Base-by-base conservation (phyloP, 345 rosid genomes). In the Turnera subulata region DNA sequence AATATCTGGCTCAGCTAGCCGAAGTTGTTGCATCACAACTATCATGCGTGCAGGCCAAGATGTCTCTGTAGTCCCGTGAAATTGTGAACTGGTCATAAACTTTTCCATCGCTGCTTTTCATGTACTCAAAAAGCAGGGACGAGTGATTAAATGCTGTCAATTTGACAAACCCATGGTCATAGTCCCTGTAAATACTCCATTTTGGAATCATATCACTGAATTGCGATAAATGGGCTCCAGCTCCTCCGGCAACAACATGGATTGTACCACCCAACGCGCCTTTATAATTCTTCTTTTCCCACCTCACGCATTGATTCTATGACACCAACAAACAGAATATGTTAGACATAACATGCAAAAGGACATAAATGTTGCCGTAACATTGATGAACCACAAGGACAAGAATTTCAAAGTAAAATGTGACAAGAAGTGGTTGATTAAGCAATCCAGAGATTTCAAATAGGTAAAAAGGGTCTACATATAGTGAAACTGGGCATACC, bases 181-280 rank as follows among this genome's bases (percentile, higher is more conserved):
- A 77, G 61, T 89, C 97, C 68, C 85, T 74, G 67, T 77, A 77
- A 24, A 92, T 50, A 74, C 97, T 89, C 97, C 98, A 86, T 8
- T 47, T 53, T 5, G 95, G 91, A 0, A 32, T 54, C 18, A 76
- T n/a, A 23, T 59, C 7, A 47, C 89, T 86, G 75, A 73, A 92
- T 4, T 43, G 2, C 2, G 93, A 77, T 39, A 92, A 74, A 59
- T 84, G 93, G 75, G 79, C 63, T 35, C 97, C 98, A 56, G 70
- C 97, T 39, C 97, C 97, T 1, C 95, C 98, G n/a, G 58, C 95
- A 0, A 92, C 98, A 8, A 89, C 84, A 46, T 86, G 95, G 67
- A 89, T 92, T 22, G 96, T 86, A 60, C 95, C 96, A 6, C 67
- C 68, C 63, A 84, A 54, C 0, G 78, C 60, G 66, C 96, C 98